Base-by-base conservation (phyloP, 1,284 basidiomycete genomes). In the Sporisorium exsertum region DNA sequence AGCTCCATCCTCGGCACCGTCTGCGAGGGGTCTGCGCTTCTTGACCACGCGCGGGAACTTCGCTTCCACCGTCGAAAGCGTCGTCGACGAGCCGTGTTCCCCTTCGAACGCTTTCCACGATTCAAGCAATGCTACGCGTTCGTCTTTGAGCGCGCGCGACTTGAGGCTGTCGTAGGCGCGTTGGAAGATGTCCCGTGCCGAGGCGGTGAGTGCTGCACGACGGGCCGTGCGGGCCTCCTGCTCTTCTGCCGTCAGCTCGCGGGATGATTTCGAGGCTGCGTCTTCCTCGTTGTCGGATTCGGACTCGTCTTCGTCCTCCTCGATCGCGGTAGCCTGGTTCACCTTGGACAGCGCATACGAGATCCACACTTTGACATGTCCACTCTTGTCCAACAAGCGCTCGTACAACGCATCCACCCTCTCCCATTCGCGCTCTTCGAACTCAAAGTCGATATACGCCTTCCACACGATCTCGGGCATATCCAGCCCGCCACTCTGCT, bases 371-470 rank as follows among this genome's bases (percentile, higher is more conserved):
- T 99, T 99, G 86, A 95, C 94, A 85, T 99, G 96, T 0, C 94
- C 93, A 70, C 94, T 97, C 61, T 93, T 89, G 50, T 90, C 88
- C 56, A 97, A 88, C 20, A 99, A 89, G 27, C 95, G 90, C 87
- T 98, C 95, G 86, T 97, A 99, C 59, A 99, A 86, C n/a, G 89
- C 88, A 32, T 95, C 89, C 2, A 93, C 92, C 37, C 90, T 89
- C 72, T 93, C 93, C 64, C 94, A 91, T 82, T 98, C 94, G 74
- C 94, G 93, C 86, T 97, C 94, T 64, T 95, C 94, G 77, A 94
- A 92, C 86, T 96, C 94, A 79, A 95, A 94, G 87, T 99, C 96
- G 87, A 99, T 94, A 86, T 95, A 99, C 5, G 94, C 93, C 85
- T 89, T 87, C 83, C 85, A 86, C 0, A 97, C 89, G 13, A 97